phyloP scores from a whole-genome alignment of 192 early-diverging fungal genomes.

The Coemansia sp. region DNA sequence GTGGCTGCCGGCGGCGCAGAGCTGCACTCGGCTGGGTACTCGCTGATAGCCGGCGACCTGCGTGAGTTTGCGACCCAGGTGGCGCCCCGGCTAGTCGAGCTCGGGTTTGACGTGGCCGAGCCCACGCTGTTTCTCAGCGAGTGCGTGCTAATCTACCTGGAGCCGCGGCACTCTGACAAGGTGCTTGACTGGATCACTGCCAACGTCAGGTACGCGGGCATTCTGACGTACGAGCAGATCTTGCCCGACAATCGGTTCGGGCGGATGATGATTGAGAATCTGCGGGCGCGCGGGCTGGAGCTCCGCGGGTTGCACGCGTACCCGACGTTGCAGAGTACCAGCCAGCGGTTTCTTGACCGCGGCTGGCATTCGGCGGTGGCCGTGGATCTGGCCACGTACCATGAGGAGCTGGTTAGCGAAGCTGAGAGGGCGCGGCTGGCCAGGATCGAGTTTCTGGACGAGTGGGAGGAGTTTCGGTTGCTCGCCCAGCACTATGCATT shows the following conservation, averaged over 20 bases:
- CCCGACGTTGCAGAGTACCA: conserved; percentile 68
- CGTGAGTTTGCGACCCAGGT: conserved; percentile 59
- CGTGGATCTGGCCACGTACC: conserved; percentile 53
- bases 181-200: conserved; percentile 71
- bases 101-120: conserved; percentile 39
- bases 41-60: conserved; percentile 77
- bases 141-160: conserved; percentile 89
- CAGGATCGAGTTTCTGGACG: conserved; percentile 80
- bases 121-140: conserved; percentile 93
- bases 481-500: conserved; percentile 84
- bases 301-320: conserved; percentile 71
- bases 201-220: conserved; percentile 48
- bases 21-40: conserved; percentile 63
- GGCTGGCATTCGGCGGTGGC: conserved; percentile 61
- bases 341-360: conserved; percentile 57
- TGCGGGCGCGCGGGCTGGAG: conserved; percentile 71
- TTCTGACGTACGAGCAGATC: conserved; percentile 91
- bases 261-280: conserved; percentile 83
- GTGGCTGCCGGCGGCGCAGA: conserved; percentile 68
- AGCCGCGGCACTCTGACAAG: conserved; percentile 56
- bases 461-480: conserved; percentile 86
- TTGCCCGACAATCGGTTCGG: conserved; percentile 88
- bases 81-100: conserved; percentile 55
- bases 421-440: conserved; percentile 56
- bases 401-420: conserved; percentile 10